Conservation (phyloP, 768 basidiomycete species). For the Xerocomus potaroensis region DNA sequence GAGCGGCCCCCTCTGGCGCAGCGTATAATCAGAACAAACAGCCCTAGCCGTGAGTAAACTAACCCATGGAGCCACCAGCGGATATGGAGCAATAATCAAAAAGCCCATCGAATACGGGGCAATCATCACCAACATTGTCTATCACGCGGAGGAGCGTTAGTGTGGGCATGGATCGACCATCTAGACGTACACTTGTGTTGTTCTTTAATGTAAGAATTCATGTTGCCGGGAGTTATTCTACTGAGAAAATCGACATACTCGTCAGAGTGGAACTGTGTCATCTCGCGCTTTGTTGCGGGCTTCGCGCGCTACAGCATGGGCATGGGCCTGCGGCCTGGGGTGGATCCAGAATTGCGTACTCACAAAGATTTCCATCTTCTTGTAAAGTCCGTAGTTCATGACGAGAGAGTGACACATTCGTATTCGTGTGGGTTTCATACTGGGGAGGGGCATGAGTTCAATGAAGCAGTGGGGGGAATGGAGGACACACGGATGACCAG, state of each 20-base stretch:
- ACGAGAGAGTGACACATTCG: conserved; percentile 99
- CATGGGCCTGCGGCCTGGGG: background rate
- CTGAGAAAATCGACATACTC: conserved; percentile 98
- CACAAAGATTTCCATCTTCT: conserved; percentile 99
- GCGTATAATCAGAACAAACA: conserved; percentile 3
- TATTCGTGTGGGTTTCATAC: conserved; percentile 97
- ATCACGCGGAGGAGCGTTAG: background rate
- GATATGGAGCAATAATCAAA: conserved; percentile 99
- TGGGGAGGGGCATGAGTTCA: conserved; percentile 25
- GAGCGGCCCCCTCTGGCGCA: conserved; percentile 86
- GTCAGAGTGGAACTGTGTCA: conserved; percentile 99
- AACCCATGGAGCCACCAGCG: conserved; percentile 99
- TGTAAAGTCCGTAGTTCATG: conserved; percentile 99
- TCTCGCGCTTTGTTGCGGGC: conserved; percentile 98
- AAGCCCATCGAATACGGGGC: conserved; percentile 96
- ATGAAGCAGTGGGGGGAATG: background rate
- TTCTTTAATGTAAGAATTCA: conserved; percentile 89
- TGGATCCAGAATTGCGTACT: conserved; percentile 31
- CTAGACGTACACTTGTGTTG: conserved; percentile 84
- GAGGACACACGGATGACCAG: conserved; percentile 77
- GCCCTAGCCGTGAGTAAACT: conserved; percentile 23
- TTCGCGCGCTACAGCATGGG: conserved; percentile 74
- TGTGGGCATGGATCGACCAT: background rate
- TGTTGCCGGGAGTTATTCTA: conserved; percentile 91
- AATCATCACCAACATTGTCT: conserved; percentile 99